Evolutionary conservation across 2,329 filamentous ascomycete species (phyloP).

Genomic region (Zymoseptoria pseudotritici): DNA sequence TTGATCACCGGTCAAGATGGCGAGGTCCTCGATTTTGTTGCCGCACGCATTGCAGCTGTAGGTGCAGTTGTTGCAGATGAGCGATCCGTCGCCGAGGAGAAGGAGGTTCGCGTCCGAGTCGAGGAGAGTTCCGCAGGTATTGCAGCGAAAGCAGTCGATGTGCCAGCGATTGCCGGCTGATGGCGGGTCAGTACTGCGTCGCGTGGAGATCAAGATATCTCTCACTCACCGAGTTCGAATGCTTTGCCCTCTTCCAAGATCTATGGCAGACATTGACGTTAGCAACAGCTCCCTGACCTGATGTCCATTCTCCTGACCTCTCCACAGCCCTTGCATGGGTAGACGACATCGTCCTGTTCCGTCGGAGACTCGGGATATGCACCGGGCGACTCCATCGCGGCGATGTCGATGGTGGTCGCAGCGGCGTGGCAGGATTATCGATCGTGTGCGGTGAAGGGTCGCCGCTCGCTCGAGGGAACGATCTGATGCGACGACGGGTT

Average conservation of each 20-base stretch:
- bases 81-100: conserved; percentile 89
- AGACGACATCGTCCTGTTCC: conserved; percentile 71
- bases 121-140: conserved; percentile 88
- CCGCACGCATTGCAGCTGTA: conserved; percentile 96
- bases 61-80: conserved; percentile 99
- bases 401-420: conserved; percentile 4
- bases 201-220: conserved; percentile 25
- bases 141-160: conserved; percentile 78
- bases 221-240: conserved; percentile 74
- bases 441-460: neutral
- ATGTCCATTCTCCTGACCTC: conserved; percentile 51
- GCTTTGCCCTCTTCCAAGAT: conserved; percentile 98
- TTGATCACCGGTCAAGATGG: conserved; percentile 94
- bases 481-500: neutral
- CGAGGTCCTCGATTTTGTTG: conserved; percentile 96
- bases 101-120: conserved; percentile 97
- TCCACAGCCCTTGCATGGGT: conserved; percentile 87
- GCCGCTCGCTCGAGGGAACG: neutral
- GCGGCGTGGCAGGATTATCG: neutral
- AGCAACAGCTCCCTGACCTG: conserved; percentile 1
- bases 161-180: conserved; percentile 48
- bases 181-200: conserved; percentile 1
- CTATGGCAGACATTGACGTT: conserved; percentile 39
- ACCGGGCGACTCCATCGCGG: conserved; percentile 47
- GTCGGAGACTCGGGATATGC: conserved; percentile 58